Evolutionary conservation across 129 eudicot species (phyloP), one percentile per base, ranked within the genome.

Genomic region (Artemisia tridentata): DNA sequence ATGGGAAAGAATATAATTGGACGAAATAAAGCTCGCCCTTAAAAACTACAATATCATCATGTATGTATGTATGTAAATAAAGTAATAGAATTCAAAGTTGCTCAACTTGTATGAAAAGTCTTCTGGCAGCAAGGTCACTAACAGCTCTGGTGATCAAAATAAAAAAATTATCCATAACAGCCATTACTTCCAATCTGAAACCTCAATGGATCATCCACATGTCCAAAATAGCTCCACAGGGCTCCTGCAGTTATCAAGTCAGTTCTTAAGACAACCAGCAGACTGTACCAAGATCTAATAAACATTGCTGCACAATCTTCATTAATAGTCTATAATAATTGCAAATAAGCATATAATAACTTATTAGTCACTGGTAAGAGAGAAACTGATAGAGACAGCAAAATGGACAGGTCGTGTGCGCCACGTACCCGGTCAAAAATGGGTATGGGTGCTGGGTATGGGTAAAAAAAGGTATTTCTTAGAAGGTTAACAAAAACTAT

Each of bases 241-340:
- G 27, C 41, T 11, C 57, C 60, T 21, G 16, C 55, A 68, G 79
- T 78, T 59, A 89, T 96, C 98, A 92, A 2, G 85, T 77, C 73
- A 92, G 89, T 4, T 87, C 68, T 67, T 82, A 86, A 57, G 95
- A 76, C 31, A 29, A 29, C 34, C 34, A 29, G 34, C 34, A 29
- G 34, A 29, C 34, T 29, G 34, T 29, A 29, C 34, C 34, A 29
- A 29, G 34, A 29, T 29, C 6, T 29, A 4, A 29, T 3, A 29
- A 29, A 29, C 5, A 29, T 29, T 29, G 34, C 34, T 29, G 34
- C 34, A 29, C 34, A 29, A 29, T 29, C 34, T 29, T 29, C 6
- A 29, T 29, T 29, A 29, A 4, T 29, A 29, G 6, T 29, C 34
- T 29, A 29, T 4, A 27, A 29, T 29, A 29, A 29, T 29, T 29